Evolutionary conservation across 2,329 filamentous ascomycete species (phyloP), one percentile per base, ranked within the genome.

Genomic region (Xylaria arbuscula): DNA sequence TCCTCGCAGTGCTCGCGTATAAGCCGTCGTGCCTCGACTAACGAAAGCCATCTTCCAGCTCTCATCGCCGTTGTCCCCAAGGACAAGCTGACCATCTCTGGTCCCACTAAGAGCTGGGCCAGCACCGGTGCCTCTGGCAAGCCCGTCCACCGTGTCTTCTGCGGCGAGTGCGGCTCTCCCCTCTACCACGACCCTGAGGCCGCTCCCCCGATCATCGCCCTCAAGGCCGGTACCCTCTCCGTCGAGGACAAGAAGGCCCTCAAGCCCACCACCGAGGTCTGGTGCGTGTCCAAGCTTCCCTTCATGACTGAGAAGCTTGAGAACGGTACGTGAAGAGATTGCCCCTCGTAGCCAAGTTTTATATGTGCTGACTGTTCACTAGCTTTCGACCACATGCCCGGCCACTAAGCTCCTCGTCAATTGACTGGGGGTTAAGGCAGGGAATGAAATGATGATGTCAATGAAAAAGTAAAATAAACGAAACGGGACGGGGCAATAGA

Each of bases 221-320:
- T 91, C 77, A 92, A 92, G 86, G 89, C 84, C 40, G 89, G 89
- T 67, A 89, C 88, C 24, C 82, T 92, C 60, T 87, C 88, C 73
- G 80, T 80, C 1, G 88, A 90, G 78, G 85, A 90, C 75, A 91
- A 91, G 88, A 88, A 90, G 85, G 85, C 78, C 45, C 82, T 92
- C 72, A 90, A 91, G 85, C 89, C 89, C 64, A 85, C 89, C 74
- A 89, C 88, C 73, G 89, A 92, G 81, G 91, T 92, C 81, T 92
- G 89, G 89, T 90, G 88, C 58, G 86, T 83, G 71, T 79, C 87
- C 82, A 92, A 92, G 85, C 85, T 92, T 72, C 89, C 89, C 17
- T 92, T 91, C 83, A 90, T 89, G 83, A 83, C 88, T 82, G 89
- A 92, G 83, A 80, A 86, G 72, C 83, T 91, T 70, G 87, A 82